Evolutionary conservation across 371 early-diverging fungal species (phyloP), one percentile per base, ranked within the genome.

Genomic region (Mucor irregularis): DNA sequence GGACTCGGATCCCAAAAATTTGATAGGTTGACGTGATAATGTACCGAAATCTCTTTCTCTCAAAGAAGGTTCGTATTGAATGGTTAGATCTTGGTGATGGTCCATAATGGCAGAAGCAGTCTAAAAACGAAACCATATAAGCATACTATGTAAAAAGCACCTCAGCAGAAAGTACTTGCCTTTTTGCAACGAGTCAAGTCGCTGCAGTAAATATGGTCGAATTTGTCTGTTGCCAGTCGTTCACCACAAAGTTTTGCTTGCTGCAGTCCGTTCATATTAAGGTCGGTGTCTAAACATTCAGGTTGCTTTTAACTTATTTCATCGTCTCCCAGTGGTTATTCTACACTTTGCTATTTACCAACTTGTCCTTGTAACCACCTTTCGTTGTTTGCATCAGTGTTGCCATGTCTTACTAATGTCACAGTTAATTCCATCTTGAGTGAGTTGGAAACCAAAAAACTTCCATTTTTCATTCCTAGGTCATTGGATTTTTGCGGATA

Each of bases 341-440:
- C n/a, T n/a, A n/a, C n/a, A n/a, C n/a, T n/a, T n/a, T n/a, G n/a
- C n/a, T n/a, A n/a, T n/a, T 52, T 69, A 70, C 78, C 78, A 14
- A 49, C 30, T 22, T 77, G 78, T 0, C 78, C 78, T 52, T 77
- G 78, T n/a, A 74, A 25, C 67, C 69, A 64, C 9, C 68, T 56
- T 43, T 74, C 64, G 22, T 65, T 66, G 22, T 77, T 77, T 8
- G 78, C 78, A 61, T 72, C 64, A 5, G 78, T 77, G 42, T 74
- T 74, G 30, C 74, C 78, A 60, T 77, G 78, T 19, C 78, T 66
- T 10, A 74, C 68, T 24, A 77, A 55, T 5, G 74, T 74, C 11
- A 77, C 58, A 13, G 26, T 33, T 38, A 70, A 30, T 8, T 42
- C 34, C 62, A 60, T 53, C 31, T 11, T 21, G 5, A n/a, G n/a